Conservation (phyloP, 345 rosid genomes). For the Syzygium aqueum region DNA sequence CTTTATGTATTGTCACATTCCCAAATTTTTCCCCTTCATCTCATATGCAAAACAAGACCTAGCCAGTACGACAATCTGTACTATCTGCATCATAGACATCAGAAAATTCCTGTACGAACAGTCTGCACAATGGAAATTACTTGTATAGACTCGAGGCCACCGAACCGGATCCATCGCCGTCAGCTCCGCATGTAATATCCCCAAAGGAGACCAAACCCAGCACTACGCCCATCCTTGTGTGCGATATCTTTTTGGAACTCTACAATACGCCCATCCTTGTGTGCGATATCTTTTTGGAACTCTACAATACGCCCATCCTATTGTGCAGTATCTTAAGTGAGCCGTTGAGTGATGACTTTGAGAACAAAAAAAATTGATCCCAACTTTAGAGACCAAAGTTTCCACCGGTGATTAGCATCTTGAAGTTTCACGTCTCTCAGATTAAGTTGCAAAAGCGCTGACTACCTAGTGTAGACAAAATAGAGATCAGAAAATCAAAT, state of each 20-base stretch:
- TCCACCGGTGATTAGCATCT: neutral
- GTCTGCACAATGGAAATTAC: neutral
- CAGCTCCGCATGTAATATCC: neutral
- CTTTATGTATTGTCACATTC: neutral
- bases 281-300: neutral
- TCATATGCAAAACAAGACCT: neutral
- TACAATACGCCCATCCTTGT: neutral
- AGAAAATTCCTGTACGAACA: neutral
- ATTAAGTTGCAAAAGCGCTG: neutral
- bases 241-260: neutral
- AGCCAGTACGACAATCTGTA: neutral
- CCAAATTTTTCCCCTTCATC: neutral
- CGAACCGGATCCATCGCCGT: neutral
- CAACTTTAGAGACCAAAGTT: neutral
- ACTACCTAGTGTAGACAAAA: neutral
- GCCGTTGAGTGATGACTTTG: neutral
- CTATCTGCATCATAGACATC: neutral
- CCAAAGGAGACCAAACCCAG: neutral
- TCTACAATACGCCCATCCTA: neutral
- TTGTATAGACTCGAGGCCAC: neutral
- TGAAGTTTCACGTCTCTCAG: neutral
- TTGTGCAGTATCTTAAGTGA: neutral
- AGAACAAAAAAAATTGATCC: neutral
- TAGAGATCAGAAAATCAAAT: neutral
- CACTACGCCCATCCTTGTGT: neutral